Conservation (phyloP, 1,284 basidiomycete species). For the Neotropicomus parvogracilis region DNA sequence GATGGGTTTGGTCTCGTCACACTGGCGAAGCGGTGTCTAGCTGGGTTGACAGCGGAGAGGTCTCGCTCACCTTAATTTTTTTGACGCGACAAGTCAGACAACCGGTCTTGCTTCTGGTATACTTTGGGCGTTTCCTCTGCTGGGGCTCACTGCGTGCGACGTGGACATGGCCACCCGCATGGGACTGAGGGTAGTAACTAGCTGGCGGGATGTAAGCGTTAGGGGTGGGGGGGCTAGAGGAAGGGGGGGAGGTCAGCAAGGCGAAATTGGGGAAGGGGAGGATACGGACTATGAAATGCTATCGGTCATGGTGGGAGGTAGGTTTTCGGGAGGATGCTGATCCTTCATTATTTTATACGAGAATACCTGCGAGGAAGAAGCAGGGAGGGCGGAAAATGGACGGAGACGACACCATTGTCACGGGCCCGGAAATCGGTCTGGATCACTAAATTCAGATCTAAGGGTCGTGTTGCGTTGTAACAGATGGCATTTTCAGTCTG, state of each 20-base stretch:
- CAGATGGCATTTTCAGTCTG: conserved; percentile 40
- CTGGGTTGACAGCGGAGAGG: conserved; percentile 2
- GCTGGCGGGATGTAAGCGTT: conserved; percentile 44
- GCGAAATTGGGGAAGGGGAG: conserved; percentile 12
- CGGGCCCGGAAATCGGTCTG: conserved; percentile 53
- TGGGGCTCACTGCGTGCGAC: conserved; percentile 47
- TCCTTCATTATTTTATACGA: conserved; percentile 45
- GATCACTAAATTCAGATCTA: conserved; percentile 66
- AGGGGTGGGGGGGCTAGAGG: conserved; percentile 32
- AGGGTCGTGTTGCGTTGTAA: conserved; percentile 41
- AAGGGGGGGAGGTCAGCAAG: conserved; percentile 19
- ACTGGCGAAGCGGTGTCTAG: conserved; percentile 42
- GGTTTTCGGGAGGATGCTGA: conserved; percentile 33
- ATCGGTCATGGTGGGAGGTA: conserved; percentile 53
- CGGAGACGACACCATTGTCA: conserved; percentile 45
- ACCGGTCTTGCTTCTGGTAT: conserved; percentile 81
- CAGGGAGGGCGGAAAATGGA: conserved; percentile 45
- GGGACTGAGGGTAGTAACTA: conserved; percentile 44
- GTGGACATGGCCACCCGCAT: conserved; percentile 42
- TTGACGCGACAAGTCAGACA: conserved; percentile 81
- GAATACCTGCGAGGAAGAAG: conserved; percentile 29
- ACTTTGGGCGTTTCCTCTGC: conserved; percentile 78
- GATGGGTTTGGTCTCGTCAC: conserved; percentile 76
- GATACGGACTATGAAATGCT: conserved; percentile 55
- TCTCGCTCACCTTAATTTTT: conserved; percentile 72